Evolutionary conservation across 306 rosid genomes (phyloP), one percentile per base, ranked within the genome.

Genomic region (Malus sylvestris): DNA sequence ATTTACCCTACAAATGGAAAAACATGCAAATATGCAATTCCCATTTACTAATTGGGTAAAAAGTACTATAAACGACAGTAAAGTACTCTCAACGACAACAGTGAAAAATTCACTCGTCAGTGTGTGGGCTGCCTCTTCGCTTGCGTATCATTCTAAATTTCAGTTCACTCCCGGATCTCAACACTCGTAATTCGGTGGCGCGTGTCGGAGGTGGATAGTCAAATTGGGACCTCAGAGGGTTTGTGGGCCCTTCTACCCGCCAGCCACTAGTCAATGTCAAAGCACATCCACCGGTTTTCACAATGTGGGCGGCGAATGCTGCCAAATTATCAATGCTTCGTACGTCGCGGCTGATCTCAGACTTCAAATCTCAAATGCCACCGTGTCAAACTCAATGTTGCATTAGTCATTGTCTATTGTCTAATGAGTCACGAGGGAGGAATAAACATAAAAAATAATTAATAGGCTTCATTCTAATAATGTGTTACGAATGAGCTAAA

Each of bases 231-330:
- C 29, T 18, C 0, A 9, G 71, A 22, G 7, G 7, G 78, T 38
- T 51, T 33, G 72, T 40, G 76, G 81, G 64, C 40, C 70, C 62
- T 4, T 23, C 61, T 1, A 11, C 60, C 4, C 5, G 9, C 38
- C 73, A 42, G 12, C 62, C 46, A 6, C 2, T 14, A 49, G 53
- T 14, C 53, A 15, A 45, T 51, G 76, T 85, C 82, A 53, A 63
- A 44, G 14, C 65, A 49, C 27, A 25, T 25, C 27, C 27, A 1
- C 27, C 27, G 27, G 27, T 25, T 25, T 25, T 25, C 84, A 71
- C 76, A 19, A 6, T 66, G 46, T 49, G 67, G 78, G 35, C 25
- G 55, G 80, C 76, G 16, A 66, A 71, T 38, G 83, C 72, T 76
- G 86, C 78, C 78, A 33, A 33, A 18, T 16, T 15, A 22, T 32